Percentiles rank a stretch among this genome's conserved stretches.
Evolutionary conservation across 306 rosid genomes (phyloP).

Genomic region (Ormosia emarginata): DNA sequence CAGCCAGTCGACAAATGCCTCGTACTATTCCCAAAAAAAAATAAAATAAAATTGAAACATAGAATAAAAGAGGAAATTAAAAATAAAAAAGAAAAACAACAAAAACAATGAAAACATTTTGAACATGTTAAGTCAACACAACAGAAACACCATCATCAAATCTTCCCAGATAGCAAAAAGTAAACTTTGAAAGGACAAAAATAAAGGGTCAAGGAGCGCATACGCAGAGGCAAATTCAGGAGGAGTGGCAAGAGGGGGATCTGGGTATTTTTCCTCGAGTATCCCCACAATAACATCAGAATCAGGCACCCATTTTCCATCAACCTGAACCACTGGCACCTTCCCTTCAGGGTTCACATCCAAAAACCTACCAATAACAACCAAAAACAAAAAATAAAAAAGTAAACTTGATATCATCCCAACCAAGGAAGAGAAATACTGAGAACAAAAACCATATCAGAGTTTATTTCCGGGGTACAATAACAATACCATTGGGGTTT

Average conservation of each 20-base stretch:
- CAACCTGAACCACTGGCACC: slow-evolving; percentile 74
- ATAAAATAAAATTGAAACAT: neutral
- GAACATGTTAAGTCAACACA: neutral
- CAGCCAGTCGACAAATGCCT: neutral
- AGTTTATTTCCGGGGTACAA: neutral
- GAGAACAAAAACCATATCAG: neutral
- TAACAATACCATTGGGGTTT: slow-evolving; percentile 71
- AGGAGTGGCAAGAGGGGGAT: slow-evolving; percentile 64
- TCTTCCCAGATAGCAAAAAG: neutral
- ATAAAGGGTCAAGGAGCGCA: slow-evolving; percentile 1
- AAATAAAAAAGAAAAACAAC: neutral
- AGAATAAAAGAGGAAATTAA: neutral
- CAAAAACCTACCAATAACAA: slow-evolving; percentile 52
- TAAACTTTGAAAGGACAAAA: neutral
- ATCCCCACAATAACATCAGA: slow-evolving; percentile 78
- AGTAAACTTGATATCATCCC: neutral
- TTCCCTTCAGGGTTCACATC: slow-evolving; percentile 78
- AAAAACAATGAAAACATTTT: neutral
- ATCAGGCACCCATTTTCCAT: slow-evolving; percentile 82
- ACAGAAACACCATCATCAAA: neutral
- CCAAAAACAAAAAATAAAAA: neutral
- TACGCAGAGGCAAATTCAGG: slow-evolving; percentile 68
- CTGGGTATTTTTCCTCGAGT: slow-evolving; percentile 70
- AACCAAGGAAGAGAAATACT: neutral
- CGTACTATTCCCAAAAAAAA: neutral